Conservation (phyloP, 1,284 basidiomycete species). For the Apiotrichum sp. region DNA sequence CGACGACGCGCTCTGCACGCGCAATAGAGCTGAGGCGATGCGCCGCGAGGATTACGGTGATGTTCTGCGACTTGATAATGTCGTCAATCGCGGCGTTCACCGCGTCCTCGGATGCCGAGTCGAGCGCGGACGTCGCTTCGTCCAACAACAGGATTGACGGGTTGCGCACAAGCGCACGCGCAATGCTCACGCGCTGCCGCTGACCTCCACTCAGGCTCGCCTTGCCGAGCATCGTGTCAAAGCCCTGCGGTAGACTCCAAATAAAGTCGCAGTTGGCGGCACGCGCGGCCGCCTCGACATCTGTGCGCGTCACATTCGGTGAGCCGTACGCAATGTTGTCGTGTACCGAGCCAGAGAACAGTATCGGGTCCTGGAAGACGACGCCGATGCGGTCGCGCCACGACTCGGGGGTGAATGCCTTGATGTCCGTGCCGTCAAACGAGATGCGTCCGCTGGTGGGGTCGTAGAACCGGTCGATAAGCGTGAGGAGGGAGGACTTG, state of each 20-base stretch:
- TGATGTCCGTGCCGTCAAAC: constrained; percentile 83
- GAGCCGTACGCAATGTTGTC: constrained; percentile 90
- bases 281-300: constrained; percentile 80
- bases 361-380: constrained; percentile 63
- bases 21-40: constrained; percentile 80
- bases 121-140: constrained; percentile 60
- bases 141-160: constrained; percentile 51
- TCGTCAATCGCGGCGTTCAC: constrained; percentile 85
- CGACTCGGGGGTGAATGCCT: constrained; percentile 70
- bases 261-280: constrained; percentile 95
- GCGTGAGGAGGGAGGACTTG: constrained; percentile 83
- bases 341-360: constrained; percentile 73
- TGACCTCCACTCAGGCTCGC: constrained; percentile 50
- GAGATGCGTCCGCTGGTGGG: constrained; percentile 73
- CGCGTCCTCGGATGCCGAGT: constrained; percentile 74
- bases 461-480: constrained; percentile 89
- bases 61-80: constrained; percentile 66
- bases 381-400: constrained; percentile 84
- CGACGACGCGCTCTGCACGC: constrained; percentile 74
- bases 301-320: constrained; percentile 62
- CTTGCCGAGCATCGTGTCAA: constrained; percentile 60
- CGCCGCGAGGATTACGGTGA: constrained; percentile 83
- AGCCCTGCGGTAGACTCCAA: constrained; percentile 79
- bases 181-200: constrained; percentile 51
- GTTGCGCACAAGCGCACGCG: constrained; percentile 49